phyloP scores from a whole-genome alignment of 2,329 filamentous ascomycete species.

The Colletotrichum karsti region DNA sequence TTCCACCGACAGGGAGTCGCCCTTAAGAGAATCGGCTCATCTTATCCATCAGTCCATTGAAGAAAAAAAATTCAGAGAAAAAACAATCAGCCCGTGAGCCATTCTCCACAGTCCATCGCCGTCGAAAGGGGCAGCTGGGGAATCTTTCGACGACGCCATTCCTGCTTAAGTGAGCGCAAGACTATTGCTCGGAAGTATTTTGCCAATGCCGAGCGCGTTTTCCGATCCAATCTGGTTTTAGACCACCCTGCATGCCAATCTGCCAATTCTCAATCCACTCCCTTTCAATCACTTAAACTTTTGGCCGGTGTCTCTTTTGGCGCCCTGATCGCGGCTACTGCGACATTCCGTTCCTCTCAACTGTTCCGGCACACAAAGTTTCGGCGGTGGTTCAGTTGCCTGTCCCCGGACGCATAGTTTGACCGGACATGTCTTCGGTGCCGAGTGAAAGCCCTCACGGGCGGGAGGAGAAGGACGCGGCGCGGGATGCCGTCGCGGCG shows the following conservation, averaged over 20 bases:
- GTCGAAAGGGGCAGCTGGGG: background rate
- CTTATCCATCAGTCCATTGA: background rate
- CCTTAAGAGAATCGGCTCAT: constrained; percentile 10
- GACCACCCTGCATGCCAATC: constrained; percentile 20
- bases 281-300: background rate
- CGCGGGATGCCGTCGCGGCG: background rate
- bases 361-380: background rate
- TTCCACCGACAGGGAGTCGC: constrained; percentile 4
- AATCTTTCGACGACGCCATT: constrained; percentile 16
- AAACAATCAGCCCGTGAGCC: background rate
- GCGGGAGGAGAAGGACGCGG: background rate
- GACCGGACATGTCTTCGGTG: constrained; percentile 2
- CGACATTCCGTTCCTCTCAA: background rate
- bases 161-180: constrained; percentile 20
- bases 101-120: constrained; percentile 3
- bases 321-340: background rate
- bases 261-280: background rate
- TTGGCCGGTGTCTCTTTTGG: background rate
- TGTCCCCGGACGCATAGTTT: background rate
- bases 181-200: constrained; percentile 9
- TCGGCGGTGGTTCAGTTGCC: background rate
- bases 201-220: constrained; percentile 11
- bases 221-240: background rate
- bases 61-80: background rate
- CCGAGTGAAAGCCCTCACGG: background rate